phyloP scores from a whole-genome alignment of 2,329 filamentous ascomycete species.

The Claviceps maximensis region DNA sequence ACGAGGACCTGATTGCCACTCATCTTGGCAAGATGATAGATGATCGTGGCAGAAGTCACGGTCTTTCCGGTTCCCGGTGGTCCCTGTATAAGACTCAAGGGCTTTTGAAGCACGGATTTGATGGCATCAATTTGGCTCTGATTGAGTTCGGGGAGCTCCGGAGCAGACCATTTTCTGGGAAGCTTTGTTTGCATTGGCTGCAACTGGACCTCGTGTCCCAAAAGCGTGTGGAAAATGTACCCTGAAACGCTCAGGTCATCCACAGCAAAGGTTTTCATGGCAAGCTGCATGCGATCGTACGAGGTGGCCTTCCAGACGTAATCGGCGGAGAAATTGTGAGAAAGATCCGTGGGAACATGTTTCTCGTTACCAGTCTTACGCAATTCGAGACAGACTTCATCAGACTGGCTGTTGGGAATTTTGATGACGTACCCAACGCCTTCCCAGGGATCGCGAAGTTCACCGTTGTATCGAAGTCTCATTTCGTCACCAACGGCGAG shows the following conservation, averaged over 20 bases:
- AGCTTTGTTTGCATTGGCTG: conserved; percentile 92
- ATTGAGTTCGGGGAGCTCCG: conserved; percentile 87
- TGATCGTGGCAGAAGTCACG: conserved; percentile 95
- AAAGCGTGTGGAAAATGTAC: conserved; percentile 93
- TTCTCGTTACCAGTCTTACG: conserved; percentile 94
- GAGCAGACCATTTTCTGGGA: conserved; percentile 93
- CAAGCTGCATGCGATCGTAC: conserved; percentile 97
- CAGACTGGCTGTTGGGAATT: conserved; percentile 97
- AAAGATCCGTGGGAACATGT: conserved; percentile 87
- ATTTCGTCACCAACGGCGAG: conserved; percentile 96
- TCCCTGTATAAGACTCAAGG: conserved; percentile 89
- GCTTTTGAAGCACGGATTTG: conserved; percentile 86
- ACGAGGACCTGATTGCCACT: conserved; percentile 91
- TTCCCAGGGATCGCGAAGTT: conserved; percentile 85
- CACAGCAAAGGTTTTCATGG: conserved; percentile 97
- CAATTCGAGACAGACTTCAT: conserved; percentile 90
- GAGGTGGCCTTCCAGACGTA: conserved; percentile 99
- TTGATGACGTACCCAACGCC: conserved; percentile 98
- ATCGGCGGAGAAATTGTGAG: conserved; percentile 94
- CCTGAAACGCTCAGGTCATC: conserved; percentile 98
- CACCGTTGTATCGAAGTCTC: conserved; percentile 91
- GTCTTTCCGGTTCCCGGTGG: conserved; percentile 97
- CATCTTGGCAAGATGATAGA: conserved; percentile 92
- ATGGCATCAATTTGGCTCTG: conserved; percentile 92
- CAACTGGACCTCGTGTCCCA: conserved; percentile 88